Evolutionary conservation across 306 rosid genomes (phyloP), one percentile per base, ranked within the genome.

Genomic region (Styphnolobium japonicum): DNA sequence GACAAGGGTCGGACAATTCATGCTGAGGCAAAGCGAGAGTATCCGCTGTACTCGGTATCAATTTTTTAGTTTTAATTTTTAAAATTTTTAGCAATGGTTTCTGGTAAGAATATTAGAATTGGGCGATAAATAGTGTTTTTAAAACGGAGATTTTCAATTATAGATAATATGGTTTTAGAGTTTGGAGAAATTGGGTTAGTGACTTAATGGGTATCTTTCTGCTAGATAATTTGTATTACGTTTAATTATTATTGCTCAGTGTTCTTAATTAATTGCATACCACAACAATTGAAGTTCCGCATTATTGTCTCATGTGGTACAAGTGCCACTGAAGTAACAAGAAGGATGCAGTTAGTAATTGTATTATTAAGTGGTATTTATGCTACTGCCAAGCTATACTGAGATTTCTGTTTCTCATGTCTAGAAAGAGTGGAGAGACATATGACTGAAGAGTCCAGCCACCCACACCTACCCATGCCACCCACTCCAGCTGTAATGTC

Each of bases 351-450:
- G n/a, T 53, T 60, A 39, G n/a, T 72, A 37, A 16, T 63, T 63
- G 14, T 65, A 64, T 25, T 10, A 19, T 31, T 76, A 8, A 6
- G 27, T 71, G 73, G 27, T 69, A 23, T 8, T 39, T 67, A 19
- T 18, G 19, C 15, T 34, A 3, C n/a, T 64, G 61, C 48, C 56
- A 23, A 80, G 63, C 21, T 60, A 71, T 77, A 34, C 42, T 85
- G 75, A 78, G 64, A 60, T 75, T 80, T 42, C 10, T 81, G 79
- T 89, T 86, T 85, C 67, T 78, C 42, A 83, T 83, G 93, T 84
- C 93, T 89, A 94, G 98, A 82, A 88, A 92, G 97, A 88, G 74
- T 68, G 85, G 82, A 75, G 98, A 89, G 68, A 78, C 89, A 69
- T 49, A 46, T 77, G 94, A 94, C n/a, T n/a, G n/a, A n/a, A n/a